These are phyloP conservation scores for Penicillium taxi DNA, from an alignment of 495 filamentous ascomycete species.

Conservation along the genomic window DNA sequence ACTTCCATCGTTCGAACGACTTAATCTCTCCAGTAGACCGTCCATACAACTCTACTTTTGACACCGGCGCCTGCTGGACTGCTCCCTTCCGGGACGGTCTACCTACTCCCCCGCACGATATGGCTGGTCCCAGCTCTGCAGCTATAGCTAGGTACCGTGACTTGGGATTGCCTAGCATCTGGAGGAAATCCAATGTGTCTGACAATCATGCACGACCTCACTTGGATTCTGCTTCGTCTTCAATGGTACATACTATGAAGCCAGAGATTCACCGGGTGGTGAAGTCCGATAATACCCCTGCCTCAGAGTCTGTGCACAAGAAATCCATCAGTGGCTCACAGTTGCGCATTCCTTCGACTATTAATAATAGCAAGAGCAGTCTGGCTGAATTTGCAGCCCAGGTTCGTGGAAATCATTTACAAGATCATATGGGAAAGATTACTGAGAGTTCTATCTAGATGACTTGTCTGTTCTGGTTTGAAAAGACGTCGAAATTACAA, in stretches of 20 bases:
- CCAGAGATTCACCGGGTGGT: slow-evolving; percentile 16
- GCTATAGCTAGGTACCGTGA: slow-evolving; percentile 23
- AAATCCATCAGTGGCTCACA: slow-evolving; percentile 49
- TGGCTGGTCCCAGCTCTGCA: slow-evolving; percentile 41
- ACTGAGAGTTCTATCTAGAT: slow-evolving; percentile 47
- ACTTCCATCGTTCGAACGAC: slow-evolving; percentile 24
- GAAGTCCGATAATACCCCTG: slow-evolving; percentile 19
- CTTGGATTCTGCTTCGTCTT: slow-evolving; percentile 18
- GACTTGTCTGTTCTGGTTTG: slow-evolving; percentile 98
- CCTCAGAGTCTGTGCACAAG: slow-evolving; percentile 21
- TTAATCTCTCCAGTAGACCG: slow-evolving; percentile 9
- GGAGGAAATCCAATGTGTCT: no score
- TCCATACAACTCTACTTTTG: slow-evolving; percentile 12
- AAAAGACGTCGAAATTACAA: slow-evolving; percentile 68
- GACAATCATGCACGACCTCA: slow-evolving; percentile 23
- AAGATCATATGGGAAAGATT: no score
- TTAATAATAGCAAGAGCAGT: slow-evolving; percentile 64
- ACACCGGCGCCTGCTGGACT: slow-evolving; percentile 25
- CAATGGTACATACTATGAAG: slow-evolving; percentile 21
- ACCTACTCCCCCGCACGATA: slow-evolving; percentile 44
- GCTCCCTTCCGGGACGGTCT: slow-evolving; percentile 42
- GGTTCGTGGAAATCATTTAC: slow-evolving; percentile 36
- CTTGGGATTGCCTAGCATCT: slow-evolving; percentile 22
- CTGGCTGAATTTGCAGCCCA: slow-evolving; percentile 76
- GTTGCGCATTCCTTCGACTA: slow-evolving; percentile 62